phyloP scores from a whole-genome alignment of 2,329 filamentous ascomycete genomes.

The Trichoderma brevicompactum region DNA sequence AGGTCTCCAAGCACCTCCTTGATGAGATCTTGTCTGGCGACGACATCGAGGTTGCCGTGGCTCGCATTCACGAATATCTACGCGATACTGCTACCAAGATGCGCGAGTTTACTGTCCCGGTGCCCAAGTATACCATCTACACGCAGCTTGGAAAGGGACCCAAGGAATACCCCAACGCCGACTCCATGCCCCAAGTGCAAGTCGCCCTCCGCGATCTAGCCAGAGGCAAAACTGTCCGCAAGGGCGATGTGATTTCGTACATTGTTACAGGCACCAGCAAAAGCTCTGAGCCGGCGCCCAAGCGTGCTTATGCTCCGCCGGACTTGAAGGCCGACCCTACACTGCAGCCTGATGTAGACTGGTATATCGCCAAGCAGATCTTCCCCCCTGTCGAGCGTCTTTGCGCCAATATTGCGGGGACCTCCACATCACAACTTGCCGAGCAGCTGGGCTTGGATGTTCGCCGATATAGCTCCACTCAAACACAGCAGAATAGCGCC shows the following conservation, averaged over 20 bases:
- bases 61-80: conserved; percentile 91
- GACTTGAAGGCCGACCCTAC: conserved; percentile 78
- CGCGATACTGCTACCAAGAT: conserved; percentile 83
- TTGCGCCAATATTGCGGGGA: conserved; percentile 92
- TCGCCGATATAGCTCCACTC: conserved; percentile 71
- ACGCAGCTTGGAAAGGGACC: conserved; percentile 96
- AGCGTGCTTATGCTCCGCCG: conserved; percentile 84
- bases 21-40: conserved; percentile 94
- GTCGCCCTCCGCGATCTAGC: conserved; percentile 88
- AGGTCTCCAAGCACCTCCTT: conserved; percentile 87
- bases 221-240: conserved; percentile 83
- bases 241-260: conserved; percentile 95
- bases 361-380: conserved; percentile 97
- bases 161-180: conserved; percentile 89
- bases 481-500: conserved; percentile 53
- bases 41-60: conserved; percentile 84
- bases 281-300: conserved; percentile 72
- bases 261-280: conserved; percentile 80
- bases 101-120: conserved; percentile 75
- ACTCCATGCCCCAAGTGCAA: conserved; percentile 95
- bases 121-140: conserved; percentile 94
- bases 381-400: conserved; percentile 97
- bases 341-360: conserved; percentile 89
- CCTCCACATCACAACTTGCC: conserved; percentile 85
- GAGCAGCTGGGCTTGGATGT: conserved; percentile 93